Conservation (phyloP, 2,329 filamentous ascomycete genomes). For the Bipolaris gigantea region DNA sequence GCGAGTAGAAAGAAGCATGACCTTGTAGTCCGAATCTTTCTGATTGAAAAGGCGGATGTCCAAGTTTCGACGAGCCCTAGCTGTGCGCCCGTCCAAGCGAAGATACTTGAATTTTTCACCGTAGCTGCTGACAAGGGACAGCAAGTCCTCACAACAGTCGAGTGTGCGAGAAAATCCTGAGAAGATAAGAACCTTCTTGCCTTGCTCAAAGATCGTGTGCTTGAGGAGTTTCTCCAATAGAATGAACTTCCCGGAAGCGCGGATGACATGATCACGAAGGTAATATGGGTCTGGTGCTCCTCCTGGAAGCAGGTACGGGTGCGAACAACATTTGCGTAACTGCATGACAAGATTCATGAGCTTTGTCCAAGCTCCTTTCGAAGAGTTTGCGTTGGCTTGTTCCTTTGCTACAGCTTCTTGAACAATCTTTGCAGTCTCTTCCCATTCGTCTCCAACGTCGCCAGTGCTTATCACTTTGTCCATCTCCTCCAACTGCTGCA, state of each 20-base stretch:
- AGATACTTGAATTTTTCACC: slow-evolving; percentile 50
- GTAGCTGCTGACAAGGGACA: slow-evolving; percentile 49
- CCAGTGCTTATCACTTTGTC: slow-evolving; percentile 30
- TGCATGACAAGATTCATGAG: slow-evolving; percentile 61
- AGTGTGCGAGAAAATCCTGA: slow-evolving; percentile 57
- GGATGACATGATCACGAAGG: slow-evolving; percentile 52
- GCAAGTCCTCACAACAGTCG: slow-evolving; percentile 56
- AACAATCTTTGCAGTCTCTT: slow-evolving; percentile 91
- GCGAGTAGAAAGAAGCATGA: slow-evolving; percentile 60
- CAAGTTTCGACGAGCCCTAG: slow-evolving; percentile 54
- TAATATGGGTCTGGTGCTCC: slow-evolving; percentile 52
- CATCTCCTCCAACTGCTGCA: slow-evolving; percentile 39
- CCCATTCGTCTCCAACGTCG: slow-evolving; percentile 45
- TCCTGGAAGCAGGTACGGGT: slow-evolving; percentile 56
- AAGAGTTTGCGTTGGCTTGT: slow-evolving; percentile 32
- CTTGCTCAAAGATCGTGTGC: slow-evolving; percentile 53
- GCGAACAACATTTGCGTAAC: slow-evolving; percentile 58
- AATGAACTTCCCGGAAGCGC: slow-evolving; percentile 60
- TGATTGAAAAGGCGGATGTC: slow-evolving; percentile 58
- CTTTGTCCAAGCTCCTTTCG: slow-evolving; percentile 51
- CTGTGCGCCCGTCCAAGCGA: slow-evolving; percentile 56
- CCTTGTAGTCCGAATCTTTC: slow-evolving; percentile 49
- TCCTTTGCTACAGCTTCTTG: slow-evolving; percentile 71
- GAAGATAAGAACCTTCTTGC: slow-evolving; percentile 61
- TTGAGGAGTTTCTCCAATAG: slow-evolving; percentile 56